These are phyloP conservation scores for Cercophora sp. DNA, from an alignment of 495 filamentous ascomycete genomes.

Conservation along the genomic window DNA sequence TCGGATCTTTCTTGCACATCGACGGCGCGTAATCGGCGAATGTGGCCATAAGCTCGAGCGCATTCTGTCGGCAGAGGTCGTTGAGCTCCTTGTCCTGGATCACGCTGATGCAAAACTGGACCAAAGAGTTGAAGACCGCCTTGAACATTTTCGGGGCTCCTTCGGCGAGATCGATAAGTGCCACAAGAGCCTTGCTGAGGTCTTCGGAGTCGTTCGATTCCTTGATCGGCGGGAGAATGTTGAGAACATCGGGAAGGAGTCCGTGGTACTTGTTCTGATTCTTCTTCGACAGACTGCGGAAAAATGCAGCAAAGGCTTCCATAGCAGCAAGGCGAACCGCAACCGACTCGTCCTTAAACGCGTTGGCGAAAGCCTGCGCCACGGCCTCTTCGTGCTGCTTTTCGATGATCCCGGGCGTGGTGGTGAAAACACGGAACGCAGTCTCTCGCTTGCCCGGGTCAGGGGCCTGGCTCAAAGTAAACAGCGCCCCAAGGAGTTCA, in stretches of 20 bases:
- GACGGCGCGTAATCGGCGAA: slow-evolving; percentile 92
- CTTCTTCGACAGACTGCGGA: slow-evolving; percentile 83
- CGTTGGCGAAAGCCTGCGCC: slow-evolving; percentile 75
- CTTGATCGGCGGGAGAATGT: slow-evolving; percentile 89
- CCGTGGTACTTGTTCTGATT: slow-evolving; percentile 79
- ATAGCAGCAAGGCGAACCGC: slow-evolving; percentile 84
- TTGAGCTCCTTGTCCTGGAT: slow-evolving; percentile 93
- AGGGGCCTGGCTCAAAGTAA: slow-evolving; percentile 77
- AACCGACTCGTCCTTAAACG: slow-evolving; percentile 85
- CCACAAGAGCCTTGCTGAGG: slow-evolving; percentile 80
- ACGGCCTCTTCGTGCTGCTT: slow-evolving; percentile 89
- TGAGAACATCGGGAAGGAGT: slow-evolving; percentile 83
- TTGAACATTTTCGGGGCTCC: slow-evolving; percentile 95
- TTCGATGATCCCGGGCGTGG: slow-evolving; percentile 93
- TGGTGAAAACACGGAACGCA: slow-evolving; percentile 90
- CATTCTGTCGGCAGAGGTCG: slow-evolving; percentile 87
- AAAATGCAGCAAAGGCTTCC: slow-evolving; percentile 95
- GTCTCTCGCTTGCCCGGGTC: slow-evolving; percentile 80
- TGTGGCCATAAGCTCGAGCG: slow-evolving; percentile 94
- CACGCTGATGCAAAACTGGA: slow-evolving; percentile 85
- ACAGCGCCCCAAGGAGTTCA: slow-evolving; percentile 80
- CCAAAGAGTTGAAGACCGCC: slow-evolving; percentile 79
- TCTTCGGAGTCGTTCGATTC: slow-evolving; percentile 83
- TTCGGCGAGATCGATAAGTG: slow-evolving; percentile 91
- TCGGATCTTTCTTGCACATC: slow-evolving; percentile 90